Evolutionary conservation across 106 monocot genomes (phyloP), one percentile per base, ranked within the genome.

Genomic region (Dioscorea zingiberensis): DNA sequence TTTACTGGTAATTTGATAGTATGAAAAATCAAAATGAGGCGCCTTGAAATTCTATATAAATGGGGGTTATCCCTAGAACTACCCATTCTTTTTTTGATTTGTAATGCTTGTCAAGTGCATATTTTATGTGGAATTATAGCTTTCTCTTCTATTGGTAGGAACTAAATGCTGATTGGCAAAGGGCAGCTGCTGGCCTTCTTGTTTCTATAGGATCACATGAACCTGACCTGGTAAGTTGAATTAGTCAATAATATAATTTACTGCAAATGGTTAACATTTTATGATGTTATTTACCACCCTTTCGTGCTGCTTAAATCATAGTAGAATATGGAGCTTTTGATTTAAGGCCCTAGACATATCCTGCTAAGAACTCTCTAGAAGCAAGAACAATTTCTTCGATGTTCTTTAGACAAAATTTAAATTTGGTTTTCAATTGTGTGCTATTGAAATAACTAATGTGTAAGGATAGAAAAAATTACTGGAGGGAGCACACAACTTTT

Each of bases 161-260:
- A 27, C 54, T 97, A 44, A 79, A 97, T 82, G 78, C 81, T 69
- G 92, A 97, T 59, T 97, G 97, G 97, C 97, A 97, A 80, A 92
- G 73, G 71, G 80, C 97, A 30, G 97, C 92, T 44, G 73, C 79
- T 26, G 44, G 75, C 72, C 82, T 97, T 28, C 92, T 97, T 64
- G 97, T 92, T 88, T 85, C 97, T 21, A 78, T 97, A 51, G 97
- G 97, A 21, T 88, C 88, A 14, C 91, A 81, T 71, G 85, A 60
- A 19, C 97, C 97, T 69, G 97, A 97, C 71, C 71, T 92, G 92
- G 97, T 97, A 84, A 71, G 66, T 25, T 55, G 44, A 25, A 4
- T n/a, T n/a, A 55, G 28, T 15, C 58, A 25, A 25, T 21, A 4
- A 49, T 49, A 18, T 16, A 49, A 49, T 49, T 49, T 49, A 18